phyloP scores from a whole-genome alignment of 257 asterid genomes.

The Rauvolfia tetraphylla region DNA sequence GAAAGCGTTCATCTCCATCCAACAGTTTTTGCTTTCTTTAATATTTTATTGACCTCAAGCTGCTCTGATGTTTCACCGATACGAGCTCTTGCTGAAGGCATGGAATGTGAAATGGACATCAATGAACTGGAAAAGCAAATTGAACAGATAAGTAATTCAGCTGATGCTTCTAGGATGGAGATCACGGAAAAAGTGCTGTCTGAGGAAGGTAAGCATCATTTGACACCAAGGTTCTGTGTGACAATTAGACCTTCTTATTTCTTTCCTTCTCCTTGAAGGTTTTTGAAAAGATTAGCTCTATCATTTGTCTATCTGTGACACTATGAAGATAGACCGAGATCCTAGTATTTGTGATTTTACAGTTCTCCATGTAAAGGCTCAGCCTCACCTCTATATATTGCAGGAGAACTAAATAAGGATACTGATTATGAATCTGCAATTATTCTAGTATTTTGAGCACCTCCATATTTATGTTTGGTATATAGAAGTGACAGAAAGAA shows the following conservation, averaged over 20 bases:
- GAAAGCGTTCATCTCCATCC: constrained; percentile 44
- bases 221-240: constrained; percentile 8
- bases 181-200: constrained; percentile 14
- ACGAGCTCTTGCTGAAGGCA: constrained; percentile 25
- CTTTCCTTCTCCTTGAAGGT: not conserved
- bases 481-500: not conserved
- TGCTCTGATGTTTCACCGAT: constrained; percentile 21
- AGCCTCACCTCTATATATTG: not conserved
- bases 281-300: not conserved
- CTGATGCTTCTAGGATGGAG: constrained; percentile 15
- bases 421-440: not conserved
- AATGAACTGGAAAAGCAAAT: constrained; percentile 46
- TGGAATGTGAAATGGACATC: constrained; percentile 44
- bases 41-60: constrained; percentile 30
- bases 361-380: not conserved
- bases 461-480: not conserved
- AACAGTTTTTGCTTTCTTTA: constrained; percentile 46
- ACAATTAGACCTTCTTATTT: not conserved
- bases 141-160: constrained; percentile 38
- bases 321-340: not conserved
- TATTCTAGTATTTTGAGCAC: not conserved
- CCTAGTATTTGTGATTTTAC: not conserved
- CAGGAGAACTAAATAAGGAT: not conserved
- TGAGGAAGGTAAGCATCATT: constrained; percentile 34
- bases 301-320: not conserved